Evolutionary conservation across 805 yeast species (phyloP).

Genomic region (Sugiyamaella chiloensis): DNA sequence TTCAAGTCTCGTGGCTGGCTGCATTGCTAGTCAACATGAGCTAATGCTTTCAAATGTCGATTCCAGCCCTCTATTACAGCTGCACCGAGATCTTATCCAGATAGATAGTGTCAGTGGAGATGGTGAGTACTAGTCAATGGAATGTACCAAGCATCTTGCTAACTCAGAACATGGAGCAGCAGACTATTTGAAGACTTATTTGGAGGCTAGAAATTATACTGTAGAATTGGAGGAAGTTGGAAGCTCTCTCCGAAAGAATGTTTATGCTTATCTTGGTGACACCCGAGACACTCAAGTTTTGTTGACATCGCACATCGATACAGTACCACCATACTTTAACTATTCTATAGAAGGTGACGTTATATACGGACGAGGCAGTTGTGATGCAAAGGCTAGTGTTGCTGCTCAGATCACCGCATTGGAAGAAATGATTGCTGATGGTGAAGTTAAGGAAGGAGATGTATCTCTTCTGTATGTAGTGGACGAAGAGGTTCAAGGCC

Average conservation of each 20-base stretch:
- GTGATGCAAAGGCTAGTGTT: slow-evolving; percentile 71
- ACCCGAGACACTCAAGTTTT: slow-evolving; percentile 47
- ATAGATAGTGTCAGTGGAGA: slow-evolving; percentile 37
- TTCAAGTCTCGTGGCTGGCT: background rate
- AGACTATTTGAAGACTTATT: slow-evolving; percentile 38
- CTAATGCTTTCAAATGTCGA: background rate
- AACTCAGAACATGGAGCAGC: slow-evolving; percentile 34
- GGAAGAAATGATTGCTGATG: slow-evolving; percentile 41
- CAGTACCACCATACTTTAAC: slow-evolving; percentile 64
- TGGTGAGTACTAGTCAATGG: slow-evolving; percentile 28
- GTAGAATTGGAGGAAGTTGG: slow-evolving; percentile 46
- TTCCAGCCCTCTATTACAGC: slow-evolving; percentile 8
- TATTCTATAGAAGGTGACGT: slow-evolving; percentile 44
- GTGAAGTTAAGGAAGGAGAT: slow-evolving; percentile 55
- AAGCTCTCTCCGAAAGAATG: slow-evolving; percentile 41
- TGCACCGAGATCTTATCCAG: slow-evolving; percentile 38
- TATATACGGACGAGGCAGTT: slow-evolving; percentile 64
- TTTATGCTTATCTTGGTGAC: slow-evolving; percentile 54
- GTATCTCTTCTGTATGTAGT: slow-evolving; percentile 58
- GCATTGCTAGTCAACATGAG: background rate
- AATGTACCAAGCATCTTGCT: background rate
- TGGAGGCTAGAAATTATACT: slow-evolving; percentile 45
- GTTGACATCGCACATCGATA: slow-evolving; percentile 65
- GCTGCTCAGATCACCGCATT: slow-evolving; percentile 59
- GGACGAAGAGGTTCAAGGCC: slow-evolving; percentile 68